Evolutionary conservation across 2,329 filamentous ascomycete species (phyloP).

Genomic region (Sclerotinia nivalis): DNA sequence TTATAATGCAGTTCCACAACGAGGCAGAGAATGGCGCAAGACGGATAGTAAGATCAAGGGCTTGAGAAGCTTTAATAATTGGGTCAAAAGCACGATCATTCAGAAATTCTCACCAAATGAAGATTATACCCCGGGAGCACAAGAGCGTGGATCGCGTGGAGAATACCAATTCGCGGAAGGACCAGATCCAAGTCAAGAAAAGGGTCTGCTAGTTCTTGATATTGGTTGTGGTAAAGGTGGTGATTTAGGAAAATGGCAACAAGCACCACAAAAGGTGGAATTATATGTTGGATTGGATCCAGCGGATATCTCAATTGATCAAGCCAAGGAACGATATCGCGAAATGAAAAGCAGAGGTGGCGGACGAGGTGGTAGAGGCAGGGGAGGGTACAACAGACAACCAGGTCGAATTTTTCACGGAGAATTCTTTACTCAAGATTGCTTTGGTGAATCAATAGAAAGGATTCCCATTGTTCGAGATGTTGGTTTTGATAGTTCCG

Average conservation of each 20-base stretch:
- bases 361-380: conserved; percentile 54
- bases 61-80: conserved; percentile 93
- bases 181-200: conserved; percentile 39
- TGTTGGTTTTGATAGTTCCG: conserved; percentile 76
- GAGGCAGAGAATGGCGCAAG: conserved; percentile 90
- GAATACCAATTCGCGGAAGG: conserved; percentile 40
- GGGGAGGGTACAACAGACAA: conserved; percentile 50
- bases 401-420: conserved; percentile 71
- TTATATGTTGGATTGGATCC: conserved; percentile 94
- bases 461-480: conserved; percentile 79
- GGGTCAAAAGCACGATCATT: conserved; percentile 96
- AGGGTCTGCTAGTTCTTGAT: conserved; percentile 79
- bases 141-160: conserved; percentile 55
- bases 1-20: conserved; percentile 94
- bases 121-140: conserved; percentile 64
- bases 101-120: conserved; percentile 91
- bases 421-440: conserved; percentile 88
- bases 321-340: conserved; percentile 81
- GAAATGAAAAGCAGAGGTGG: conserved; percentile 65
- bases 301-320: conserved; percentile 86
- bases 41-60: conserved; percentile 96
- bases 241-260: conserved; percentile 93
- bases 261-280: conserved; percentile 85
- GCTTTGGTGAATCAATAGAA: conserved; percentile 81
- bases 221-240: conserved; percentile 97